Evolutionary conservation across 2,329 filamentous ascomycete genomes (phyloP), one percentile per base, ranked within the genome.

Genomic region (Eutypella sp.): DNA sequence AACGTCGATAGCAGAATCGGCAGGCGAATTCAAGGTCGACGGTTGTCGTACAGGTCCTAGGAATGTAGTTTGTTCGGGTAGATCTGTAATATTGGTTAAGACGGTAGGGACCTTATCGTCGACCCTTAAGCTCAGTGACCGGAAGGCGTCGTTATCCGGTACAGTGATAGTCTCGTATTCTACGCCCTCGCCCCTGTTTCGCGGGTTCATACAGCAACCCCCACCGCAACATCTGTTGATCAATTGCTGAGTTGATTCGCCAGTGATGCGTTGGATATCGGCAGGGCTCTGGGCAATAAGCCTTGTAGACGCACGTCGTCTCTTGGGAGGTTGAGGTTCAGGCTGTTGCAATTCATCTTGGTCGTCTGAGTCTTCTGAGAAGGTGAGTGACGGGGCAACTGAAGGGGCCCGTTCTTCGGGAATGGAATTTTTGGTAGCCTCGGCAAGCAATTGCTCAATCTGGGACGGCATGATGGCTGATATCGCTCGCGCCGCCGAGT

Each of bases 141-240:
- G 78, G 70, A 87, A 99, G 15, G 93, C 93, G 48, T 85, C 78
- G 58, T 95, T 97, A 64, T 93, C 82, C 1, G 92, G 91, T 2
- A 81, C 60, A 15, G 70, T 58, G 18, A 84, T 64, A 6, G 60
- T 62, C 57, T 83, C 79, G 47, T 75, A 80, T 34, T 76, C 67
- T 39, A 79, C 49, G 25, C 68, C 69, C 2, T 71, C 64, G 42
- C 67, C 69, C 51, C 71, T 69, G 42, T 64, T 64, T 40, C 66
- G 67, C 41, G 73, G 51, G 42, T 70, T 74, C 65, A 82, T 72
- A 57, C 80, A 84, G 65, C 81, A 84, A 46, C 79, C 79, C 24
- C 80, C 81, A 43, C 81, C 81, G 51, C 81, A 85, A 59, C 81
- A 85, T 55, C 79, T 74, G 45, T 73, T 75, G 56, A 84, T 75